These are phyloP conservation scores for Hypholoma fasciculare DNA, from an alignment of 768 basidiomycete species.

Conservation along the genomic window DNA sequence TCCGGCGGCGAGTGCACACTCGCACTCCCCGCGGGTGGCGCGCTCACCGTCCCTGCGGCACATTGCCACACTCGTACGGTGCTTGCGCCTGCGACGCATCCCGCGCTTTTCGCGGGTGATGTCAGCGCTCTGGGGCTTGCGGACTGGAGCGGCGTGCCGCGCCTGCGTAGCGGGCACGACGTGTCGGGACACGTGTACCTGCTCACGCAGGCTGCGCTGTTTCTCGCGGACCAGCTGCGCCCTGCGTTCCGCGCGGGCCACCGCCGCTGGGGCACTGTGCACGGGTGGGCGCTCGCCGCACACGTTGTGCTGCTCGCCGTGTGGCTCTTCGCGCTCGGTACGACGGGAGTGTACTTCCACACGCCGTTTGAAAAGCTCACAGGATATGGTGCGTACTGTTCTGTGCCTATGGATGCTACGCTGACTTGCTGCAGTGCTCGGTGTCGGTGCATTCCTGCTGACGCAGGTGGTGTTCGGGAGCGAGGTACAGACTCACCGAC, in stretches of 20 bases:
- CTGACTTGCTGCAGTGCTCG: conserved; percentile 22
- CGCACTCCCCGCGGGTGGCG: conserved; percentile 53
- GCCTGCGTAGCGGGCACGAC: conserved; percentile 83
- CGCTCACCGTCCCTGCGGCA: conserved; percentile 53
- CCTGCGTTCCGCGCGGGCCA: conserved; percentile 43
- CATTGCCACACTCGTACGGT: conserved; percentile 53
- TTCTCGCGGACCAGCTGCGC: conserved; percentile 75
- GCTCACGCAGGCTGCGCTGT: conserved; percentile 74
- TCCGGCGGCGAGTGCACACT: conserved; percentile 83
- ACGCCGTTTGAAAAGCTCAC: conserved; percentile 83
- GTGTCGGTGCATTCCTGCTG: conserved; percentile 26
- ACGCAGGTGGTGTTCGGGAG: conserved; percentile 15
- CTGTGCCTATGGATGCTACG: background rate
- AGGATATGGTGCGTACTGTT: conserved; percentile 68
- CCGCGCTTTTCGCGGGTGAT: conserved; percentile 51
- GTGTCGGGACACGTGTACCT: conserved; percentile 94
- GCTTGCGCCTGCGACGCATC: conserved; percentile 62
- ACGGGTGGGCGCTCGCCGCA: conserved; percentile 46
- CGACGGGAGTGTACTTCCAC: conserved; percentile 92
- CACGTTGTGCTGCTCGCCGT: conserved; percentile 51
- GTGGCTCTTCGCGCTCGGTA: conserved; percentile 75
- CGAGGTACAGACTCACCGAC: background rate
- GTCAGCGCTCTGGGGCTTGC: conserved; percentile 12
- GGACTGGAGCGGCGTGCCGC: conserved; percentile 52
- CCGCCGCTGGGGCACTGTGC: conserved; percentile 39